Conservation (phyloP, 2,329 filamentous ascomycete species). For the Fusarium oxysporum region DNA sequence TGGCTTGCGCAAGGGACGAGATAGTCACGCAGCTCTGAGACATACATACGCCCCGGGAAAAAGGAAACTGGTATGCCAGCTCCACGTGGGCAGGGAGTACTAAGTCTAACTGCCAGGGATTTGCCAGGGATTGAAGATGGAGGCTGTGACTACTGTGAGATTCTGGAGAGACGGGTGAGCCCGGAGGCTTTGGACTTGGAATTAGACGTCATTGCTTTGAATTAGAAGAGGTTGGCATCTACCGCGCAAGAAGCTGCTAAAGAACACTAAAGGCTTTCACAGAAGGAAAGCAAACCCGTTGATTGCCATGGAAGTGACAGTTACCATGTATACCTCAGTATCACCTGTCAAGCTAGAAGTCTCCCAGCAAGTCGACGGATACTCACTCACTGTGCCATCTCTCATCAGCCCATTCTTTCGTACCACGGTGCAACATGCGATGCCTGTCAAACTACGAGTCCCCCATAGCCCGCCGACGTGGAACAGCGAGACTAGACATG, state of each 20-base stretch:
- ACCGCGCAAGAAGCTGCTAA: not conserved
- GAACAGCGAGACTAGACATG: slow-evolving; percentile 21
- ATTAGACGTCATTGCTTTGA: not conserved
- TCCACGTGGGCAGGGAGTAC: slow-evolving; percentile 30
- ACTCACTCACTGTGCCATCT: not conserved
- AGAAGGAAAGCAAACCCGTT: not conserved
- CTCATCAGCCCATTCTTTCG: slow-evolving; percentile 26
- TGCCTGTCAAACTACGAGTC: slow-evolving; percentile 22
- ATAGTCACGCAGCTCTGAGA: slow-evolving; percentile 24
- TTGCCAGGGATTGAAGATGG: not conserved
- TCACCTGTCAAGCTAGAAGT: slow-evolving; percentile 24
- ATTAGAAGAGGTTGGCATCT: not conserved
- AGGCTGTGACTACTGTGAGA: not conserved
- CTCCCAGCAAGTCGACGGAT: slow-evolving; percentile 4
- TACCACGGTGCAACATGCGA: slow-evolving; percentile 14
- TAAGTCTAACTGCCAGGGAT: not conserved
- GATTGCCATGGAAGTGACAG: slow-evolving; percentile 3
- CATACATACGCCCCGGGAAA: slow-evolving; percentile 28
- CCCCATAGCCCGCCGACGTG: not conserved
- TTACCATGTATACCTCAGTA: not conserved
- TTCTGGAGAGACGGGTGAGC: not conserved
- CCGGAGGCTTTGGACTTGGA: not conserved
- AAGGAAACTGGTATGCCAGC: slow-evolving; percentile 20
- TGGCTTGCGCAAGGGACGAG: slow-evolving; percentile 33
- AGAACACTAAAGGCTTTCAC: not conserved